These are phyloP conservation scores for Dactylorhiza incarnata DNA, from an alignment of 106 monocot species.

Conservation along the genomic window DNA sequence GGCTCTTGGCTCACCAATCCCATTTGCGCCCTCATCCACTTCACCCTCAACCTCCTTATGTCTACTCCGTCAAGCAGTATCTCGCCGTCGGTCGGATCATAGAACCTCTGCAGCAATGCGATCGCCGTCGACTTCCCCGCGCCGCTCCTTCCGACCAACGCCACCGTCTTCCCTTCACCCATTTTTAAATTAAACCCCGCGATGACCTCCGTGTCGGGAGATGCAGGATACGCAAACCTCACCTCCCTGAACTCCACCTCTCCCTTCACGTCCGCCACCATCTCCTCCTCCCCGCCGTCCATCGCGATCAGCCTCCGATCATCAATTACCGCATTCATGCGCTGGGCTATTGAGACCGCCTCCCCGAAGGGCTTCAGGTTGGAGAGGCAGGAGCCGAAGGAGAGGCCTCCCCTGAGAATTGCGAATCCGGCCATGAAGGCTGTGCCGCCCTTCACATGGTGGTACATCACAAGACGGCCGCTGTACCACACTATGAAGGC, in stretches of 20 bases:
- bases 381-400: conserved; percentile 41
- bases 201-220: conserved; percentile 26
- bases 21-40: conserved; percentile 64
- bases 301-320: conserved; percentile 36
- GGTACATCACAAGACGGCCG: conserved; percentile 56
- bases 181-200: conserved; percentile 31
- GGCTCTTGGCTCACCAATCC: conserved; percentile 73
- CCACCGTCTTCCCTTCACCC: conserved; percentile 41
- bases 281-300: conserved; percentile 22
- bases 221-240: conserved; percentile 40
- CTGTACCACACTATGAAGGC: conserved; percentile 59
- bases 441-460: conserved; percentile 39
- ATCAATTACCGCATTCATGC: conserved; percentile 31
- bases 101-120: conserved; percentile 48
- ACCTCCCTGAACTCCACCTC: conserved; percentile 40
- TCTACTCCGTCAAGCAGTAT: conserved; percentile 45
- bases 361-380: conserved; percentile 55
- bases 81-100: conserved; percentile 36
- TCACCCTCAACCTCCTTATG: conserved; percentile 32
- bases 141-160: conserved; percentile 54
- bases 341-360: conserved; percentile 33
- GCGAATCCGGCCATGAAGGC: conserved; percentile 42
- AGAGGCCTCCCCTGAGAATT: conserved; percentile 43
- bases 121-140: conserved; percentile 58
- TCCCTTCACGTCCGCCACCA: conserved; percentile 15